Evolutionary conservation across 108 stramenopile genomes (phyloP), one percentile per base, ranked within the genome.

Genomic region (Nitzschia sp.): DNA sequence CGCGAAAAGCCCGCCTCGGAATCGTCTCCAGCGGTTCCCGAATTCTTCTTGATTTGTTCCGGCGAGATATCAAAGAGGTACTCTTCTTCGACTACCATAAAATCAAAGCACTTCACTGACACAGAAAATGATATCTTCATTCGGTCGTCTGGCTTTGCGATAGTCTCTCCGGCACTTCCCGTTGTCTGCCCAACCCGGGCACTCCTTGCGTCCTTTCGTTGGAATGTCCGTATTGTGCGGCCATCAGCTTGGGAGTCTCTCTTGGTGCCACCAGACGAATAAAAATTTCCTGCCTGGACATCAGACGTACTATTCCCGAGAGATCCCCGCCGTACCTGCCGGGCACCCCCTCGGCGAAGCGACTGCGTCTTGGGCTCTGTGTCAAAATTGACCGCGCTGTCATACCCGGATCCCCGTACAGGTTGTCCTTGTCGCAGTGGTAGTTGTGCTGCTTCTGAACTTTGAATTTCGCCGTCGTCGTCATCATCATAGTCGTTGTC

Each of bases 21-120:
- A 13, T 33, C 51, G 6, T 48, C 1, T 34, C 33, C 54, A 26
- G 51, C 30, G n/a, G 35, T 5, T 19, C 53, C 54, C 15, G 26
- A 15, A 0, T 1, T 35, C 19, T 26, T n/a, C 31, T 36, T 31
- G 11, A 54, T 8, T 21, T 48, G 26, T 21, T 76, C 66, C 5
- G 56, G 66, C 30, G 74, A 46, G 24, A 75, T 45, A 15, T 76
- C 75, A 27, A 69, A 68, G 1, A 58, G 28, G 27, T 64, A 62
- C 21, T 71, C 66, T 64, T 75, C 74, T 68, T 81, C 66, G 27
- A 75, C 59, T 17, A 81, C 55, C 42, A 75, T 75, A 13, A 81
- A 26, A 46, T 75, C 74, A 35, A 81, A 36, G 19, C 42, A 71
- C 42, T 75, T 65, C 29, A 81, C 59, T 30, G 69, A 49, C 32